Percentiles rank a stretch among this genome's conserved stretches.
These are phyloP conservation scores for Papiliotrema terrestris DNA, from an alignment of 1,284 basidiomycete genomes.

Conservation along the genomic window DNA sequence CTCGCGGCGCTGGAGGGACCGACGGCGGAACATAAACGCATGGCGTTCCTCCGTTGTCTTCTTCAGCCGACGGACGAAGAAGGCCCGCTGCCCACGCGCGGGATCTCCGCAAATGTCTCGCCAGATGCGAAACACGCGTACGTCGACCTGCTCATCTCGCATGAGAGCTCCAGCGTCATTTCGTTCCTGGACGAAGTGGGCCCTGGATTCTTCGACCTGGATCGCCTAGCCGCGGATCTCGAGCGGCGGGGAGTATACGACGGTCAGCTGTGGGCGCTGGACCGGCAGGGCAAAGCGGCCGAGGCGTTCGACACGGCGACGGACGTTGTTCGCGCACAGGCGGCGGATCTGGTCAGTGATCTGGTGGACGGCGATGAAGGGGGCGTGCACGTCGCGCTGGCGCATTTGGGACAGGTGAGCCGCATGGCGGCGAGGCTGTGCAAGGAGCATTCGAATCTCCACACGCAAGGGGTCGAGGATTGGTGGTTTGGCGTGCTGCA, in stretches of 20 bases:
- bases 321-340: constrained; percentile 58
- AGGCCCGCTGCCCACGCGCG: background rate
- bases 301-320: constrained; percentile 67
- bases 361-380: constrained; percentile 45
- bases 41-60: constrained; percentile 74
- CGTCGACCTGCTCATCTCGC: constrained; percentile 67
- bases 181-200: constrained; percentile 63
- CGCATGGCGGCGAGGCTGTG: constrained; percentile 65
- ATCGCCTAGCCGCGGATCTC: constrained; percentile 60
- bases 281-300: constrained; percentile 61
- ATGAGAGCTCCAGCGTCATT: constrained; percentile 66
- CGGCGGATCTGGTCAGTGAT: constrained; percentile 54
- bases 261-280: constrained; percentile 77
- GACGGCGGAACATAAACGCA: constrained; percentile 56
- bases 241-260: constrained; percentile 66
- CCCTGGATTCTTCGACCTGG: constrained; percentile 59
- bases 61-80: constrained; percentile 56
- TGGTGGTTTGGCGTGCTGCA: constrained; percentile 85
- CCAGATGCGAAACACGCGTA: constrained; percentile 58
- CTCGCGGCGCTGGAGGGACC: constrained; percentile 10
- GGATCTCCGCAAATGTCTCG: constrained; percentile 52
- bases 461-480: constrained; percentile 55
- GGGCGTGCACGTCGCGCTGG: constrained; percentile 51
- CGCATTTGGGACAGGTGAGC: constrained; percentile 53
- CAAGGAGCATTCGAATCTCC: constrained; percentile 58